Conservation (phyloP, 73 alveolate genomes). For the Paramecium biaurelia region DNA sequence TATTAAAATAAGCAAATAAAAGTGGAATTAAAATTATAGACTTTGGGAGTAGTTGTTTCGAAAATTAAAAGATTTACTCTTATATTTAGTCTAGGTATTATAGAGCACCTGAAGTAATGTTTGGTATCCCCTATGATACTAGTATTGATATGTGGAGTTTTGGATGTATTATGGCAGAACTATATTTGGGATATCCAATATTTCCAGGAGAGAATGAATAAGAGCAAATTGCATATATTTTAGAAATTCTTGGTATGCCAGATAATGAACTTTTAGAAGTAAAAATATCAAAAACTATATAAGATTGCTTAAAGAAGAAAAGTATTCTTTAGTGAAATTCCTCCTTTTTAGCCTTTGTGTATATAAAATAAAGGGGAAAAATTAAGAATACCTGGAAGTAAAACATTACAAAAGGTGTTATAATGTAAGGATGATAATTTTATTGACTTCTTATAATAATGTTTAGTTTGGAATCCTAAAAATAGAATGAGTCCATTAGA, state of each 20-base stretch:
- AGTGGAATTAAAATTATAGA: slow-evolving; percentile 80
- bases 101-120: slow-evolving; percentile 97
- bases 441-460: slow-evolving; percentile 77
- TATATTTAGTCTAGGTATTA: slow-evolving; percentile 92
- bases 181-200: slow-evolving; percentile 88
- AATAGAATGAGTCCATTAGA: slow-evolving; percentile 87
- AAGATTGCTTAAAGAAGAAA: slow-evolving; percentile 39
- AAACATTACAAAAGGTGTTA: slow-evolving; percentile 62
- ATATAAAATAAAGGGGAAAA: slow-evolving; percentile 77
- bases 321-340: slow-evolving; percentile 75
- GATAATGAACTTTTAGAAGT: slow-evolving; percentile 51
- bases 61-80: slow-evolving; percentile 73
- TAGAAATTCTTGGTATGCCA: slow-evolving; percentile 88
- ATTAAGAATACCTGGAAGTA: slow-evolving; percentile 73
- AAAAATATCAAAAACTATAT: not conserved
- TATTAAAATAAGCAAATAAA: slow-evolving; percentile 69
- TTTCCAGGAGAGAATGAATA: slow-evolving; percentile 91
- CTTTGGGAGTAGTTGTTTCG: slow-evolving; percentile 86
- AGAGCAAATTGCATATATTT: slow-evolving; percentile 78
- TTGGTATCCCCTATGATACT: slow-evolving; percentile 92
- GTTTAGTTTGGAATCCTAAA: slow-evolving; percentile 92
- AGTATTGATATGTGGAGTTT: slow-evolving; percentile 97
- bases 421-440: slow-evolving; percentile 75
- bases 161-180: slow-evolving; percentile 95
- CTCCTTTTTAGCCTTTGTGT: slow-evolving; percentile 63